These are phyloP conservation scores for Tillandsia leiboldiana DNA, from an alignment of 176 grass and related monocot genomes.

Conservation along the genomic window DNA sequence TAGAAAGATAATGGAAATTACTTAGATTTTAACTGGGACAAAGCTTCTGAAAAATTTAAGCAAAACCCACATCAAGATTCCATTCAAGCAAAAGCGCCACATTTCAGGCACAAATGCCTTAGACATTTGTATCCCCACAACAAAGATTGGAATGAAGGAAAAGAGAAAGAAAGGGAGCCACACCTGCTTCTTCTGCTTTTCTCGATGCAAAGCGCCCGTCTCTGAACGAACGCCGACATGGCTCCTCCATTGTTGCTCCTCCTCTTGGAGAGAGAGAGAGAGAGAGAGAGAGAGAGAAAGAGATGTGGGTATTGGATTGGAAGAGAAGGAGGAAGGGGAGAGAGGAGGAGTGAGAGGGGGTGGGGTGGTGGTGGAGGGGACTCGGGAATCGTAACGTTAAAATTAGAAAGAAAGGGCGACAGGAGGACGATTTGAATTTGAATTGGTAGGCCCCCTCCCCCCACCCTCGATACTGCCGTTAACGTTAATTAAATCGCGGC, in stretches of 20 bases:
- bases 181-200: conserved; percentile 82
- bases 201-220: conserved; percentile 48
- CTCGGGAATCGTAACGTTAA: conserved; percentile 4
- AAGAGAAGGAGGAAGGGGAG: neutral
- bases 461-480: neutral
- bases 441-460: neutral
- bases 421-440: neutral
- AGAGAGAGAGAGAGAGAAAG: conserved; percentile 7
- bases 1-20: neutral
- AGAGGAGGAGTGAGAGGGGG: neutral
- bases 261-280: conserved; percentile 3
- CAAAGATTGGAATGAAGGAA: neutral
- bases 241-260: conserved; percentile 23
- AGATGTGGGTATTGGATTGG: conserved; percentile 6
- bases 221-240: conserved; percentile 49
- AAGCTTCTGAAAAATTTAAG: neutral
- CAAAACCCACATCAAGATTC: neutral
- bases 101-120: neutral
- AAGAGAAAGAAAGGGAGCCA: neutral
- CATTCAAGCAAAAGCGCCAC: neutral
- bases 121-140: neutral
- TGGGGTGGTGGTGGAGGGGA: neutral
- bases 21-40: neutral
- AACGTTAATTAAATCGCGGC: neutral
- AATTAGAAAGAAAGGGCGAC: neutral